Evolutionary conservation across 1,284 basidiomycete species (phyloP).

Genomic region (Albatrellus sp.): DNA sequence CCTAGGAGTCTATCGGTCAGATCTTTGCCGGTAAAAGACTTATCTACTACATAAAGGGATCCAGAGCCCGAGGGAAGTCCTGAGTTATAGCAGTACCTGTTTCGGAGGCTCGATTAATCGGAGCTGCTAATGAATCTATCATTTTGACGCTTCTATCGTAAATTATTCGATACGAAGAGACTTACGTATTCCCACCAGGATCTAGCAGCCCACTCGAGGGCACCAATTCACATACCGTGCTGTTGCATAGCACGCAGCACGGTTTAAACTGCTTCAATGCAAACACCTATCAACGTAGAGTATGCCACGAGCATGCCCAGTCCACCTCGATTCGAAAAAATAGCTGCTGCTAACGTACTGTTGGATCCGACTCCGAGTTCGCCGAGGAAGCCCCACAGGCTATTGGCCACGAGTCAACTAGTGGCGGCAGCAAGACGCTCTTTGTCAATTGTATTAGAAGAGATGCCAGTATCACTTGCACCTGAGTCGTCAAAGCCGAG

Average conservation of each 20-base stretch:
- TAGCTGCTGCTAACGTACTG: slow-evolving; percentile 14
- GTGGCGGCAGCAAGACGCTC: slow-evolving; percentile 45
- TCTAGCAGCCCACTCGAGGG: slow-evolving; percentile 47
- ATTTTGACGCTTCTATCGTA: not conserved
- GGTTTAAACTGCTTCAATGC: slow-evolving; percentile 40
- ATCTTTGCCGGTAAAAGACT: too few species aligned
- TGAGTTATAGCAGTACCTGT: slow-evolving; percentile 35
- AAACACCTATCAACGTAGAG: slow-evolving; percentile 19
- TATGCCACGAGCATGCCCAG: too few species aligned
- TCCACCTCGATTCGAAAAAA: not conserved
- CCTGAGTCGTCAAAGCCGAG: slow-evolving; percentile 56
- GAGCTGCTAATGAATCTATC: slow-evolving; percentile 35
- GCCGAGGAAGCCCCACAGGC: slow-evolving; percentile 52
- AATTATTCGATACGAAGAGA: slow-evolving; percentile 10
- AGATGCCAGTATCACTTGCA: slow-evolving; percentile 41
- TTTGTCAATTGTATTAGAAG: slow-evolving; percentile 43
- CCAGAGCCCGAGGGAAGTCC: slow-evolving; percentile 44
- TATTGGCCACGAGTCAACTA: slow-evolving; percentile 43
- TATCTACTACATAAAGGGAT: slow-evolving; percentile 38
- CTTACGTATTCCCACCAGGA: slow-evolving; percentile 50
- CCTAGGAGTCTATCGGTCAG: too few species aligned
- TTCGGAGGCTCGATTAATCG: slow-evolving; percentile 53
- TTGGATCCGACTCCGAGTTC: slow-evolving; percentile 53
- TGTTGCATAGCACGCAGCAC: slow-evolving; percentile 48
- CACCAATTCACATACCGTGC: slow-evolving; percentile 45